Conservation (phyloP, 305 asterid genomes). For the Fraxinus floribunda region DNA sequence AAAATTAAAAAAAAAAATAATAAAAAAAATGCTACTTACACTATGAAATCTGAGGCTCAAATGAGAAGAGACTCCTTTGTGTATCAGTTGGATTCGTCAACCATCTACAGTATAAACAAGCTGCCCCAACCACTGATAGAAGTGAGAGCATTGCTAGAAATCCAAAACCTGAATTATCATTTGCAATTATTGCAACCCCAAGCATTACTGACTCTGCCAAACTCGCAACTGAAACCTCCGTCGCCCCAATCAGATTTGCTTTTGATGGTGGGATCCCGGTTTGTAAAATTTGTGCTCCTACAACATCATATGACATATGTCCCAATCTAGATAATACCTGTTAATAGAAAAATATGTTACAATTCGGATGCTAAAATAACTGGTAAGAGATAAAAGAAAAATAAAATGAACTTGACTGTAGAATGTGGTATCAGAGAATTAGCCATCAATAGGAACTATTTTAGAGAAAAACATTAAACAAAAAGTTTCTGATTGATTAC, state of each 20-base stretch:
- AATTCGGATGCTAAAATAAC: not conserved
- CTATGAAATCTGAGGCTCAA: conserved; percentile 45
- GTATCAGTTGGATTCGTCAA: conserved; percentile 69
- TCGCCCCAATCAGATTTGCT: conserved; percentile 90
- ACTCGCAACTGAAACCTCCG: conserved; percentile 90
- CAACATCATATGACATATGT: conserved; percentile 82
- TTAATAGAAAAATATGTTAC: conserved; percentile 15
- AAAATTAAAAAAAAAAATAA: not conserved
- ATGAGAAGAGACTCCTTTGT: conserved; percentile 69
- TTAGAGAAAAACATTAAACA: not conserved
- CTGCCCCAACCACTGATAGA: conserved; percentile 76
- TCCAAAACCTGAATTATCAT: conserved; percentile 78
- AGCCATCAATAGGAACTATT: not conserved
- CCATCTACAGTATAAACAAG: conserved; percentile 80
- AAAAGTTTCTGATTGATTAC: not conserved
- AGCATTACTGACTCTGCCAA: conserved; percentile 87
- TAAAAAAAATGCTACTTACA: conserved; percentile 35
- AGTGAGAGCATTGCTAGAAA: conserved; percentile 72
- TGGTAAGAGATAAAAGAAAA: not conserved
- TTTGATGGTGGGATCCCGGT: conserved; percentile 91
- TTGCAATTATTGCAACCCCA: conserved; percentile 79
- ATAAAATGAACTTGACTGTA: not conserved
- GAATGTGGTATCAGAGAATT: not conserved
- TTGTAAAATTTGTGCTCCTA: conserved; percentile 87
- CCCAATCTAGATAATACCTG: conserved; percentile 95